Evolutionary conservation across 2,329 filamentous ascomycete species (phyloP).

Genomic region (Aspergillus novoparasiticus): DNA sequence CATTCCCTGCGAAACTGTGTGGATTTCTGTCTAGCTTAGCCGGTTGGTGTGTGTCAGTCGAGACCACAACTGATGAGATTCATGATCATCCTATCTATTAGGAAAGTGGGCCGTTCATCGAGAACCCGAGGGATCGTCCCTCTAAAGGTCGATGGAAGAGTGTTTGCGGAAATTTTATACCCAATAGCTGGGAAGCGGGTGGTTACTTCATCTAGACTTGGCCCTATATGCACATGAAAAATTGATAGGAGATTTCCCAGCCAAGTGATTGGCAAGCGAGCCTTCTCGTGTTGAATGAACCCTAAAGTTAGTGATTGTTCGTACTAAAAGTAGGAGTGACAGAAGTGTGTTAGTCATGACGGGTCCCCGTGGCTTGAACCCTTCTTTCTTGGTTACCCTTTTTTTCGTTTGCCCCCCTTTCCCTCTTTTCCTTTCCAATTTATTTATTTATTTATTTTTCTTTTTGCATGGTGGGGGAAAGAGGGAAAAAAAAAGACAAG

Average conservation of each 20-base stretch:
- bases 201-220: neutral
- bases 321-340: neutral
- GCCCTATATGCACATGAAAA: neutral
- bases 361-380: neutral
- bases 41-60: conserved; percentile 9
- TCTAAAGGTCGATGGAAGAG: neutral
- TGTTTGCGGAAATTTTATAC: neutral
- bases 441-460: no score
- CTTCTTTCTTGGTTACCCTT: neutral
- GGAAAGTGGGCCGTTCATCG: conserved; percentile 10
- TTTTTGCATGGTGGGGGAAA: no score
- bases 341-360: neutral
- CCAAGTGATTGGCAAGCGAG: neutral
- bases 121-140: neutral
- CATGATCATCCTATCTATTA: conserved; percentile 22
- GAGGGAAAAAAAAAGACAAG: neutral
- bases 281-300: neutral
- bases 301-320: neutral
- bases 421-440: no score
- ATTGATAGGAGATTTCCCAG: neutral
- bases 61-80: conserved; percentile 23
- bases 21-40: conserved; percentile 9
- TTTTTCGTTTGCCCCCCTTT: neutral
- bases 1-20: conserved; percentile 11
- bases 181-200: neutral